Base-by-base conservation (phyloP, 1,284 basidiomycete species). In the Hymenochaete sp. region DNA sequence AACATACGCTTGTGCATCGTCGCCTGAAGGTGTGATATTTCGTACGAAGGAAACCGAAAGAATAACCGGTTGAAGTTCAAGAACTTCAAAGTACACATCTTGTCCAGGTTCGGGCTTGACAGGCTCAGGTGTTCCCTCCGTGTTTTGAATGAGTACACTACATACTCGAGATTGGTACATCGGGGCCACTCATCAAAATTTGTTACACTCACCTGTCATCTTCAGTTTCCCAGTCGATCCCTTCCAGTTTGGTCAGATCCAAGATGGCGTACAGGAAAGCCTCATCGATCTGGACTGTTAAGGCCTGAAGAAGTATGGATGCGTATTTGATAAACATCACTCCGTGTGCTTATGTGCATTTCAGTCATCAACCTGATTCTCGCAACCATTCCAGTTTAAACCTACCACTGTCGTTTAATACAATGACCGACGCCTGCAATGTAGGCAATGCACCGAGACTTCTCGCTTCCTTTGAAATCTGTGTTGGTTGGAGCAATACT, bases 271-370 rank as follows among this genome's bases (percentile, higher is more conserved):
- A 97, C 42, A 98, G 62, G 55, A 99, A 86, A 65, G 98, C 96
- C 64, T 99, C 97, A 62, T 99, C 96, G 25, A 91, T 75, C 62
- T 98, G 93, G 25, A 98, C 79, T 0, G 93, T 96, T 64, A 98
- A 73, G 11, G 95, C 91, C 60, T 99, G 96, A 19, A 99, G 67
- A 21, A 99, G 67, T 37, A 98, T 77, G 1, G 93, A 95, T 40
- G 91, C 96, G 59, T 98, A 98, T 67, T 98, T 98, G 67, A 99
- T 75, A 62, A 97, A 98, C 31, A 88, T 67, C 13, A 98, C 96
- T 14, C 96, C 96, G 56, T 98, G 96, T 22, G 86, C 92, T 93
- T 40, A 35, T 48, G 0, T 11, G 19, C 42, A 31, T 41, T 52
- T 14, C 22, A 40, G 3, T 14, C 7, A 22, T 16, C 14, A 5